Conservation (phyloP, 2,329 filamentous ascomycete genomes). For the Elsinoe batatas region DNA sequence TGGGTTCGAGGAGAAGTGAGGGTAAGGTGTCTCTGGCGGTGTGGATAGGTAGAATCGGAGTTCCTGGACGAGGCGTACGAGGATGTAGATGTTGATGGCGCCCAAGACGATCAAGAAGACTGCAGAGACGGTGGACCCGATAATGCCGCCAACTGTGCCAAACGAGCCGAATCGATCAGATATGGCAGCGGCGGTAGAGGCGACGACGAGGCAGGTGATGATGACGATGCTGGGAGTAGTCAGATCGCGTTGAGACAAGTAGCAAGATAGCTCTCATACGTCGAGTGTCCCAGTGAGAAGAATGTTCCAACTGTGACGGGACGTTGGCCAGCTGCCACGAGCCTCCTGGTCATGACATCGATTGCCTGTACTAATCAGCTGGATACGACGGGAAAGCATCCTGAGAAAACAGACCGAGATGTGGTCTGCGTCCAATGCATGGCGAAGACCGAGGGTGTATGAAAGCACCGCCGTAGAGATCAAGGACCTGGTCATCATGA, state of each 20-base stretch:
- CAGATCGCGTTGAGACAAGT: neutral
- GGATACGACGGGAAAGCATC: neutral
- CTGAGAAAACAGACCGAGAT: slow-evolving; percentile 44
- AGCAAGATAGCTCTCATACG: slow-evolving; percentile 32
- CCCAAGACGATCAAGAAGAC: slow-evolving; percentile 75
- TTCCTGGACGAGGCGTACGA: slow-evolving; percentile 64
- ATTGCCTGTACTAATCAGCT: slow-evolving; percentile 50
- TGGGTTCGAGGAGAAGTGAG: slow-evolving; percentile 14
- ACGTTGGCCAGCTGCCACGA: slow-evolving; percentile 73
- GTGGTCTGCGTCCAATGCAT: slow-evolving; percentile 97
- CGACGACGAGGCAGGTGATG: slow-evolving; percentile 81
- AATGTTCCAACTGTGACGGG: slow-evolving; percentile 91
- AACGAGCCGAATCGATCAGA: slow-evolving; percentile 73
- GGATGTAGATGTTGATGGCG: slow-evolving; percentile 73
- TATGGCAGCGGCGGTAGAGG: slow-evolving; percentile 77
- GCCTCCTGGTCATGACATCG: slow-evolving; percentile 83
- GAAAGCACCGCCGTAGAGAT: slow-evolving; percentile 73
- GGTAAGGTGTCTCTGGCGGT: slow-evolving; percentile 18
- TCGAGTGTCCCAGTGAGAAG: slow-evolving; percentile 88
- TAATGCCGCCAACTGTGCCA: slow-evolving; percentile 69
- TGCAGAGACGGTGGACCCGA: slow-evolving; percentile 80
- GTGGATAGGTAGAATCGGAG: slow-evolving; percentile 51
- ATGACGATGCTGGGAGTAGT: slow-evolving; percentile 57
- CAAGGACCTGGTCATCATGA: slow-evolving; percentile 40
- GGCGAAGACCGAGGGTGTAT: slow-evolving; percentile 80